These are phyloP conservation scores for Termitomyces eurrhizus DNA, from an alignment of 768 basidiomycete genomes.

Conservation along the genomic window DNA sequence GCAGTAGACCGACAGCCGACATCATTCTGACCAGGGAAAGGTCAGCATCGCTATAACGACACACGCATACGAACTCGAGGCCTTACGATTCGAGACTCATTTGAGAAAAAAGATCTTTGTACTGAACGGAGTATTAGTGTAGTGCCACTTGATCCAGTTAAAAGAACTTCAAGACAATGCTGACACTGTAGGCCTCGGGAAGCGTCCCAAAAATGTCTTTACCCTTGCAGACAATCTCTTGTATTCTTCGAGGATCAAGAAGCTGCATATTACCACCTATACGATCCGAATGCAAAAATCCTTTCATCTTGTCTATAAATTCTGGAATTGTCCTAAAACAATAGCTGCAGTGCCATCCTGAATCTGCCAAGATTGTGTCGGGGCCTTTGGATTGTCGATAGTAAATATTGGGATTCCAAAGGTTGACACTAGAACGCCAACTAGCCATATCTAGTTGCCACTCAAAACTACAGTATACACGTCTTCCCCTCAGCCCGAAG, in stretches of 20 bases:
- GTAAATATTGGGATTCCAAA: conserved; percentile 36
- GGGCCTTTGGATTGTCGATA: conserved; percentile 49
- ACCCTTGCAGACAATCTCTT: conserved; percentile 53
- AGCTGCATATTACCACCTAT: conserved; percentile 45
- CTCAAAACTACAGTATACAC: conserved; percentile 37
- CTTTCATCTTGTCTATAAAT: conserved; percentile 55
- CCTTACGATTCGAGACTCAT: conserved; percentile 51
- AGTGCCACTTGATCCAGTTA: background rate
- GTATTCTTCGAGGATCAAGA: conserved; percentile 48
- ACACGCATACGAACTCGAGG: background rate
- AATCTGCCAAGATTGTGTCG: conserved; percentile 49
- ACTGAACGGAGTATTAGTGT: conserved; percentile 28
- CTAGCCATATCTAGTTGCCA: conserved; percentile 51
- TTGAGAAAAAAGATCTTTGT: conserved; percentile 47
- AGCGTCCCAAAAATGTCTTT: conserved; percentile 65
- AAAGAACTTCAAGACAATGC: conserved; percentile 16
- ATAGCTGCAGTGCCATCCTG: conserved; percentile 70
- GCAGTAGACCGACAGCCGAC: conserved; percentile 50
- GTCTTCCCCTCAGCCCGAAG: background rate
- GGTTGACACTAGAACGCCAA: conserved; percentile 54
- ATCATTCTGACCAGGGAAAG: conserved; percentile 23
- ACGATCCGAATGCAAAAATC: conserved; percentile 61
- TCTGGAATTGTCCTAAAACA: conserved; percentile 60
- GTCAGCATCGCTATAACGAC: background rate
- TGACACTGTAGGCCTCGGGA: conserved; percentile 55